phyloP scores from a whole-genome alignment of 768 basidiomycete species.

The Rhodotorula taiwanensis region DNA sequence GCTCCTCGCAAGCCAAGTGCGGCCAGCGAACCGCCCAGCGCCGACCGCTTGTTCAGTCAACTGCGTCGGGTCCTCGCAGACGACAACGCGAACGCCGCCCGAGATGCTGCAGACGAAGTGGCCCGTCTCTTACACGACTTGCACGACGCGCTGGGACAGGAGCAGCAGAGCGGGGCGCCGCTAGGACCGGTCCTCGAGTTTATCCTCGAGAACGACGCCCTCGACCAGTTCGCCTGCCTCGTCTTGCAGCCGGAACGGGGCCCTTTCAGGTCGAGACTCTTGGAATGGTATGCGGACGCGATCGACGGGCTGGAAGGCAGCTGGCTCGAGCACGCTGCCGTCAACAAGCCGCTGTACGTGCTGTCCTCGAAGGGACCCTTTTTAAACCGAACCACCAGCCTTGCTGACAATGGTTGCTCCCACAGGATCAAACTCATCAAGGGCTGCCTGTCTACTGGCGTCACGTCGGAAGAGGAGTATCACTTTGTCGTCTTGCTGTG shows the following conservation, averaged over 20 bases:
- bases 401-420: no score
- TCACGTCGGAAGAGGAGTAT: conserved; percentile 46
- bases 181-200: conserved; percentile 24
- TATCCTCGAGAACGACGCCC: conserved; percentile 71
- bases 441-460: no score
- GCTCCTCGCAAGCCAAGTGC: conserved; percentile 16
- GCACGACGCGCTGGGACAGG: background rate
- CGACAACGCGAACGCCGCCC: background rate
- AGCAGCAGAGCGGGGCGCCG: background rate
- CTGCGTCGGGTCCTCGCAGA: background rate
- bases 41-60: conserved; percentile 1
- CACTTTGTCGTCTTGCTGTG: conserved; percentile 67
- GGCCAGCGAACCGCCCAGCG: background rate
- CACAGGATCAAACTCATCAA: no score
- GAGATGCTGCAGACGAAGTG: background rate
- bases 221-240: conserved; percentile 74
- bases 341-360: conserved; percentile 45
- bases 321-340: conserved; percentile 82
- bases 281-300: conserved; percentile 80
- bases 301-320: conserved; percentile 85
- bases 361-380: no score
- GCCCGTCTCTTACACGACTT: conserved; percentile 2
- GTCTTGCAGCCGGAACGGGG: conserved; percentile 64
- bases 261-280: conserved; percentile 83
- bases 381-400: no score